Evolutionary conservation across 2,329 filamentous ascomycete genomes (phyloP).

Genomic region (Ophiocordyceps unilateralis): DNA sequence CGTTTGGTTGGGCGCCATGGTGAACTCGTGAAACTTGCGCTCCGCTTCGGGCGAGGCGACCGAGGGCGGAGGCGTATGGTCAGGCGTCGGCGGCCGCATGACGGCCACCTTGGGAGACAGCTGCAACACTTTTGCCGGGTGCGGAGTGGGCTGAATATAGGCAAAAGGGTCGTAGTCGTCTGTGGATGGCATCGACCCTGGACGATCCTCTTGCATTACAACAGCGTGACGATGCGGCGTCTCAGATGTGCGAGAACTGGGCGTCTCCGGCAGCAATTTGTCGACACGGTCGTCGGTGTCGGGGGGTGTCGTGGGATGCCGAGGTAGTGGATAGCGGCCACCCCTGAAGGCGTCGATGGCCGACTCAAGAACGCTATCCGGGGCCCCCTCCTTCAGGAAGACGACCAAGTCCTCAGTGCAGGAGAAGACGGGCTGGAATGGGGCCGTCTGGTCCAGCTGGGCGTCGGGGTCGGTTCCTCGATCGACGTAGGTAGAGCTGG

Average conservation of each 20-base stretch:
- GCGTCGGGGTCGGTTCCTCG: constrained; percentile 20
- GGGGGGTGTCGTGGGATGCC: constrained; percentile 8
- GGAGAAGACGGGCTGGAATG: constrained; percentile 28
- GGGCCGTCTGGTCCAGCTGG: constrained; percentile 4
- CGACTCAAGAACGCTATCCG: constrained; percentile 24
- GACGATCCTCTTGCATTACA: neutral
- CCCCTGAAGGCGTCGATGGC: constrained; percentile 26
- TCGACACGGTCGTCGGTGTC: constrained; percentile 5
- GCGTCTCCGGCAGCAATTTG: constrained; percentile 10
- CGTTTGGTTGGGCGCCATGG: constrained; percentile 22
- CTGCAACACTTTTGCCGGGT: constrained; percentile 7
- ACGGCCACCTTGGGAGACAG: constrained; percentile 9
- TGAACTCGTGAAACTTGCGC: constrained; percentile 28
- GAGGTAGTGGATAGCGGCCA: constrained; percentile 10
- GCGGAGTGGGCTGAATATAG: constrained; percentile 12
- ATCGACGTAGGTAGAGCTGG: constrained; percentile 17
- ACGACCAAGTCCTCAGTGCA: constrained; percentile 39
- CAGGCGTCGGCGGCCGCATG: constrained; percentile 23
- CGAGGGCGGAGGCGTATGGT: constrained; percentile 22
- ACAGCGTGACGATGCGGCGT: neutral
- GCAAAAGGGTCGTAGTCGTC: constrained; percentile 32
- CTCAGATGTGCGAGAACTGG: constrained; percentile 3
- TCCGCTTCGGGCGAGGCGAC: constrained; percentile 8
- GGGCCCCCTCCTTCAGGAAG: constrained; percentile 27
- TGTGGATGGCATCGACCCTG: neutral